Evolutionary conservation across 768 basidiomycete genomes (phyloP).

Genomic region (Dioszegia hungarica): DNA sequence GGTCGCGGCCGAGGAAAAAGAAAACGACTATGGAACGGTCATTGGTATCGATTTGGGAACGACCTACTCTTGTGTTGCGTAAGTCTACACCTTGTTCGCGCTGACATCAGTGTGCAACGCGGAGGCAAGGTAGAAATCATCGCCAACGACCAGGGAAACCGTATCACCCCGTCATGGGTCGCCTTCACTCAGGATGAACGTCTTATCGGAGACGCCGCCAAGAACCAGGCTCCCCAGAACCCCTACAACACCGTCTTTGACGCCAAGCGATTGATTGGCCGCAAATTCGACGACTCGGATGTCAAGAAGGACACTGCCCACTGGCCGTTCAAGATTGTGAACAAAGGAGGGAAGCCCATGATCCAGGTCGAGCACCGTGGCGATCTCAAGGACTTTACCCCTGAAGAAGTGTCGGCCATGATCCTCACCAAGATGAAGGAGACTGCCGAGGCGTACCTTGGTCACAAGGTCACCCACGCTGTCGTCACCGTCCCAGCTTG

Average conservation of each 20-base stretch:
- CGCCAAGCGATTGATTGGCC: constrained; percentile 91
- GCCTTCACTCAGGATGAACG: constrained; percentile 74
- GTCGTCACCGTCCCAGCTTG: constrained; percentile 72
- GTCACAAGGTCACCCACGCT: constrained; percentile 62
- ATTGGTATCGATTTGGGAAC: constrained; percentile 88
- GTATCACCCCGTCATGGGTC: constrained; percentile 86
- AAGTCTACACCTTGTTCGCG: constrained; percentile 40
- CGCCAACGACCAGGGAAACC: constrained; percentile 83
- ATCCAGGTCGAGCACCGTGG: constrained; percentile 59
- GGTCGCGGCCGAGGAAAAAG: constrained; percentile 56
- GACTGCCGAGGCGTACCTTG: constrained; percentile 65
- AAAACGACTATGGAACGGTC: constrained; percentile 79
- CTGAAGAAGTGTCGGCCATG: constrained; percentile 67
- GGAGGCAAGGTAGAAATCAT: constrained; percentile 84
- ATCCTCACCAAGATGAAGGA: constrained; percentile 66
- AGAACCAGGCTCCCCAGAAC: constrained; percentile 90
- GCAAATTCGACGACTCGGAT: constrained; percentile 66
- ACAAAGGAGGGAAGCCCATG: constrained; percentile 49
- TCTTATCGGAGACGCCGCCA: constrained; percentile 87
- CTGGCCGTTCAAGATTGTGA: constrained; percentile 52
- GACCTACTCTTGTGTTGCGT: constrained; percentile 96
- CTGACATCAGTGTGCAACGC: constrained; percentile 63
- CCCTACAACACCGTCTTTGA: constrained; percentile 93
- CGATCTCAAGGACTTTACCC: constrained; percentile 56
- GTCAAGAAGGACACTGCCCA: constrained; percentile 55